Base-by-base conservation (phyloP, 1,139 yeast species). In the Saccharomycopsis phalli region DNA sequence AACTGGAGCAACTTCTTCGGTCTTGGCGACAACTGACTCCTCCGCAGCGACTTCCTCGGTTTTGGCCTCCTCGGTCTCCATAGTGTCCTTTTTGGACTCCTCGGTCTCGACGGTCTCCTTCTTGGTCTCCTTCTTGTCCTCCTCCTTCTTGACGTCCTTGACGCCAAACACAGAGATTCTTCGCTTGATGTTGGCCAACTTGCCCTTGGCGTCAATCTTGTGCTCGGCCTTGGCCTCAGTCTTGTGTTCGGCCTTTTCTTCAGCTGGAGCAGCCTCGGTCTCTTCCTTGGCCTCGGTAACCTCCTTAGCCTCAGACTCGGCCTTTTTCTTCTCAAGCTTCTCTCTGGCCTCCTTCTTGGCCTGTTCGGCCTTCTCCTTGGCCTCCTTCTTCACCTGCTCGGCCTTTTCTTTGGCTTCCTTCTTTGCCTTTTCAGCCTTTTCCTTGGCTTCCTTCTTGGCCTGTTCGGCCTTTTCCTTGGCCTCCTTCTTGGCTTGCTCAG, bases 401-500 rank as follows among this genome's bases (percentile, higher is more conserved):
- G 16, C 16, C 25, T 33, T 33, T 19, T 33, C 36, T 13, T 20
- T 22, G 8, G 37, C 37, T 27, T 38, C 41, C 28, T 33, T 34
- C 31, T 39, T 23, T 6, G 25, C 28, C 6, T 4, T 14, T 28
- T 38, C 37, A 14, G 31, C 41, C 13, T 30, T 25, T 13, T 18
- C 41, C 14, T 31, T 32, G 11, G 28, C 31, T 19, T 34, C 37
- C 8, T 20, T 22, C 37, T 34, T 34, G 19, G 37, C 41, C 13
- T 44, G 32, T 20, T 33, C 38, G 13, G 18, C 29, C 2, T 60
- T 63, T 19, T 47, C 50, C 18, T 37, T 44, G 3, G 61, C 59
- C 21, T 54, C 54, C 32, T 44, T 36, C 21, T 40, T 42, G 11
- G 54, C 49, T 5, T 58, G 56, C 2, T 59, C 57, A 4, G 19